Evolutionary conservation across 2,329 filamentous ascomycete species (phyloP).

Genomic region (Aspergillus unguis): DNA sequence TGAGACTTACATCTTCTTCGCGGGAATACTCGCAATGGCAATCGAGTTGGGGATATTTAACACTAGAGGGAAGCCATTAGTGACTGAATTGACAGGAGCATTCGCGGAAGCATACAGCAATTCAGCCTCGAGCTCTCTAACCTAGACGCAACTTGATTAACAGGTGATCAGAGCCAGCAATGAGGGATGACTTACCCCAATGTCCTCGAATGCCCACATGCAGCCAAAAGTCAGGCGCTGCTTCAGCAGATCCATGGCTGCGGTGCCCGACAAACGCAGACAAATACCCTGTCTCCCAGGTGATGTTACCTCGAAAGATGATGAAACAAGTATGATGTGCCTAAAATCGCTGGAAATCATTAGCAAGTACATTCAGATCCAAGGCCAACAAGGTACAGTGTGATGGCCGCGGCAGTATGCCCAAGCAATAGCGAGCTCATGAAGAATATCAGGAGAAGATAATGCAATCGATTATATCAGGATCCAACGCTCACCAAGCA

Average conservation of each 20-base stretch:
- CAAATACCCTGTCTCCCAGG: no score
- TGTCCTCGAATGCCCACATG: slow-evolving; percentile 32
- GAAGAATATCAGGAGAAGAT: no score
- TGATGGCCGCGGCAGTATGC: no score
- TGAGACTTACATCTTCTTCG: slow-evolving; percentile 21
- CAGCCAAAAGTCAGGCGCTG: slow-evolving; percentile 29
- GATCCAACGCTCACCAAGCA: no score
- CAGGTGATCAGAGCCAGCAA: neutral
- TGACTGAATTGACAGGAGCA: neutral
- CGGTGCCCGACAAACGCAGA: no score
- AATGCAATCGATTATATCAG: no score
- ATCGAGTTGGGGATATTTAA: slow-evolving; percentile 5
- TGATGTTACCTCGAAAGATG: no score
- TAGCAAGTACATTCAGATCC: no score
- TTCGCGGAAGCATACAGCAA: slow-evolving; percentile 19
- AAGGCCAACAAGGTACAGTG: no score
- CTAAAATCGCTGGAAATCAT: no score
- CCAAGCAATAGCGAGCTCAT: no score
- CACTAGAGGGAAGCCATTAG: slow-evolving; percentile 11
- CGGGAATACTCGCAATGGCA: slow-evolving; percentile 23
- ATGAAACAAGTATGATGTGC: no score
- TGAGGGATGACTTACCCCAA: slow-evolving; percentile 23
- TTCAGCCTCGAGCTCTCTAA: slow-evolving; percentile 22
- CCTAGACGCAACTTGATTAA: slow-evolving; percentile 17
- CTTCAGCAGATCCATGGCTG: slow-evolving; percentile 15